phyloP scores from a whole-genome alignment of 2,329 filamentous ascomycete genomes.

The Clarireedia paspali region DNA sequence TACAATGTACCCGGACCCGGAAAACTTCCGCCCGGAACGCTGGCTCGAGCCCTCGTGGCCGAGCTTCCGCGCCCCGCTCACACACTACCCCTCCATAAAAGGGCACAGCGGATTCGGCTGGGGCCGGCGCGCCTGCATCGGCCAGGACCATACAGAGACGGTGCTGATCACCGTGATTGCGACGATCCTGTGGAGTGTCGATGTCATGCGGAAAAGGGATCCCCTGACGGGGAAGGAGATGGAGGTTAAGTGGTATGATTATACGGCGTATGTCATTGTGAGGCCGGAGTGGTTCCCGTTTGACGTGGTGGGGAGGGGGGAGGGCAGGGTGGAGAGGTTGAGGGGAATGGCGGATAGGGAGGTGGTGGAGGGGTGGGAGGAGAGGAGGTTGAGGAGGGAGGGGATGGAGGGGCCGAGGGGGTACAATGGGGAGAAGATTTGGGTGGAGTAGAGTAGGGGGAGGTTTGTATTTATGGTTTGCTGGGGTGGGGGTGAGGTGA shows the following conservation, averaged over 20 bases:
- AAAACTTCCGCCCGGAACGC: slow-evolving; percentile 35
- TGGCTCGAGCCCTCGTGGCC: slow-evolving; percentile 12
- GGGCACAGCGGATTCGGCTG: slow-evolving; percentile 44
- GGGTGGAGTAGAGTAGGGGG: not conserved
- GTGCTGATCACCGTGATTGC: not conserved
- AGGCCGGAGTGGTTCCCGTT: slow-evolving; percentile 7
- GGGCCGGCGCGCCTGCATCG: slow-evolving; percentile 43
- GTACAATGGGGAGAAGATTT: not conserved
- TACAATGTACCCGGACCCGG: slow-evolving; percentile 33
- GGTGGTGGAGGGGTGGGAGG: slow-evolving; percentile 1
- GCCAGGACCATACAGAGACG: slow-evolving; percentile 39
- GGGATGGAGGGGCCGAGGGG: not conserved
- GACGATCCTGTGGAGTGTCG: slow-evolving; percentile 2
- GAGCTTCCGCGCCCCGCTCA: slow-evolving; percentile 36
- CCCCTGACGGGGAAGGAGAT: not conserved
- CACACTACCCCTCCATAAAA: slow-evolving; percentile 27
- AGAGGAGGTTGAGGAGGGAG: not conserved
- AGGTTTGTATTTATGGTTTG: no score
- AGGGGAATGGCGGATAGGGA: not conserved
- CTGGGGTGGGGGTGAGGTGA: no score
- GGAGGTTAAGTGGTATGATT: not conserved
- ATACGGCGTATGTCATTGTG: slow-evolving; percentile 4
- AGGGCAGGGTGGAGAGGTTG: not conserved
- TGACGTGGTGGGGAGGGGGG: not conserved
- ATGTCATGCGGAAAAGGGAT: not conserved